Conservation (phyloP, 1,284 basidiomycete species). For the Apiotrichum domesticum region DNA sequence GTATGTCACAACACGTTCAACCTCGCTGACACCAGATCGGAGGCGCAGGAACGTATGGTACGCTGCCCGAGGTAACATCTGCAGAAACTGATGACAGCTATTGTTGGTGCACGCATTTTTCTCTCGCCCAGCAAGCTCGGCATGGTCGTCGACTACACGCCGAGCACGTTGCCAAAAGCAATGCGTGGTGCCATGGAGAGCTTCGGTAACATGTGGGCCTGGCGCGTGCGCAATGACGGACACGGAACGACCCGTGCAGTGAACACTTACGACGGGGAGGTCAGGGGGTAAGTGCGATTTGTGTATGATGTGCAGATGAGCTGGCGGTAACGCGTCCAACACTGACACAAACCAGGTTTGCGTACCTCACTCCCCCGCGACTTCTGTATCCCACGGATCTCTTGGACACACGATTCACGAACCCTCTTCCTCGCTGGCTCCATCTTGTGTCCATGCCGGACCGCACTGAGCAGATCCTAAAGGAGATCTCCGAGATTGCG, state of each 20-base stretch:
- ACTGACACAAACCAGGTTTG: conserved; percentile 22
- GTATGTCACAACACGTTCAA: conserved; percentile 10
- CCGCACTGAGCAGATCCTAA: conserved; percentile 17
- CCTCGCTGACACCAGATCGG: conserved; percentile 31
- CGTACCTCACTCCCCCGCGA: conserved; percentile 29
- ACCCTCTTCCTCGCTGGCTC: conserved; percentile 22
- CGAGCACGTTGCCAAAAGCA: conserved; percentile 19
- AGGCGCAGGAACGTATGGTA: conserved; percentile 44
- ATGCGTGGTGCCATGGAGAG: conserved; percentile 23
- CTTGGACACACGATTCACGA: conserved; percentile 10
- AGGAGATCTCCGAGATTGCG: conserved; percentile 20
- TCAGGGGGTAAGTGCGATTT: conserved; percentile 25
- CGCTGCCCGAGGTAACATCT: neutral
- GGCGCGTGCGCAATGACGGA: conserved; percentile 29
- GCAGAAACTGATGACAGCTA: conserved; percentile 19
- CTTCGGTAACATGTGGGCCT: conserved; percentile 42
- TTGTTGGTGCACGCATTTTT: conserved; percentile 41
- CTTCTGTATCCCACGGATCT: conserved; percentile 25
- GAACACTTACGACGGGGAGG: conserved; percentile 35
- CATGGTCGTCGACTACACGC: conserved; percentile 40
- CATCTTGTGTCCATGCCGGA: conserved; percentile 33
- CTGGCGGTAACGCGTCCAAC: too few relatives aligned
- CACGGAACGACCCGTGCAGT: conserved; percentile 31
- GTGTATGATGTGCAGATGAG: neutral
- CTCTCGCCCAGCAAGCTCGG: conserved; percentile 28